A percentile compares a stretch with the other conserved stretches of the same genome.
These are phyloP conservation scores for Aureobasidium pullulans DNA, from an alignment of 2,329 filamentous ascomycete species.

Conservation along the genomic window DNA sequence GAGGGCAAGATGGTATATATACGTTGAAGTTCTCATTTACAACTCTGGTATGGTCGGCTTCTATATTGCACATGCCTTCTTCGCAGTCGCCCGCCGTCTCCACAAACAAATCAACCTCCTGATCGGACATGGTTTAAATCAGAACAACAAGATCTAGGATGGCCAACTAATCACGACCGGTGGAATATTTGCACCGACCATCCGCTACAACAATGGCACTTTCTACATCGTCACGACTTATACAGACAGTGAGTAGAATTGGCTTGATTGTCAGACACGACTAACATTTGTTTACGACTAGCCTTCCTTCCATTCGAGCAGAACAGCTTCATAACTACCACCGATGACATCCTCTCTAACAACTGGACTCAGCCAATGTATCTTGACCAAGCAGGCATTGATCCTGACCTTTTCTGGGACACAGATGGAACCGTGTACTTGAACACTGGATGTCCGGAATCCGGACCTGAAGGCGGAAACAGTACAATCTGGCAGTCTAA, in stretches of 20 bases:
- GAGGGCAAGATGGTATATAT: too few relatives aligned
- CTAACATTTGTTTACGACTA: not conserved
- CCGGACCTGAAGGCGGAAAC: not conserved
- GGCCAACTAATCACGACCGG: not conserved
- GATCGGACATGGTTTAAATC: not conserved
- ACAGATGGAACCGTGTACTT: not conserved
- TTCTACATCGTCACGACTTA: constrained; percentile 3
- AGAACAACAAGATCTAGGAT: not conserved
- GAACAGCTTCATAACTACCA: not conserved
- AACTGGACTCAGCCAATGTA: constrained; percentile 1
- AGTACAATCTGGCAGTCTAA: not conserved
- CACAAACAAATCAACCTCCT: too few relatives aligned
- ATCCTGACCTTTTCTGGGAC: not conserved
- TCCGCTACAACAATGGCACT: not conserved
- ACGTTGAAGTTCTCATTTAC: too few relatives aligned
- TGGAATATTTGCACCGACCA: not conserved
- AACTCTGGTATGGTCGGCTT: too few relatives aligned
- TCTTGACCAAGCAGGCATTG: constrained; percentile 3
- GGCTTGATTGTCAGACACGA: too few relatives aligned
- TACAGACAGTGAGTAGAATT: not conserved
- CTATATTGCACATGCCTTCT: too few relatives aligned
- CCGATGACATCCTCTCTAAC: not conserved
- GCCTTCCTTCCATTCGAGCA: not conserved
- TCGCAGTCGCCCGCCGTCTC: too few relatives aligned
- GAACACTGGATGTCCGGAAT: not conserved